Base-by-base conservation (phyloP, 495 filamentous ascomycete species). In the Penicillium desertorum region DNA sequence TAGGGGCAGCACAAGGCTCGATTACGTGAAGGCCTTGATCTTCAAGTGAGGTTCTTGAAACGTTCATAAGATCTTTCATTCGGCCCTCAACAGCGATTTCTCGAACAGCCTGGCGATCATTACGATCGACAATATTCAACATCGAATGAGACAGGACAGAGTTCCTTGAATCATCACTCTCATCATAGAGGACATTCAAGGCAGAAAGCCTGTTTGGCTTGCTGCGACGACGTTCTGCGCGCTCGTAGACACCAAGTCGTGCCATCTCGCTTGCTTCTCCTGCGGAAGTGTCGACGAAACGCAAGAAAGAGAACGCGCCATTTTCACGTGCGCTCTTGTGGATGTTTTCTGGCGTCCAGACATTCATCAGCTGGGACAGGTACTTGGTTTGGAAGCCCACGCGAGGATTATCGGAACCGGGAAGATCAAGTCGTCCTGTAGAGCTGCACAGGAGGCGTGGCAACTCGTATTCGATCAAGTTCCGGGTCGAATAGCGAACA, bases 401-500 rank as follows among this genome's bases (percentile, higher is more conserved):
- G 43, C 71, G 79, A 20, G 72, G 61, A 63, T 96, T 96, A 56
- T 86, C 82, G 10, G 83, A 80, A 5, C 94, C 90, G 29, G 92
- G 78, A 54, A 92, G 73, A 70, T 92, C 78, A 30, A 98, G 66
- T 29, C 90, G 83, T 16, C 89, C 93, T 48, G 79, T 88, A 22
- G 90, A 83, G 9, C 83, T 79, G 75, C 86, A 92, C 14, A 99
- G 73, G 10, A 96, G 77, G 9, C 86, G 83, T 23, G 94, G 94
- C 37, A 97, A 66, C 14, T 83, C 78, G 67, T 92, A 97, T 60
- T 92, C 86, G 57, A 99, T 92, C 60, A 88, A 59, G 64, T 86
- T 97, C 55, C 90, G 86, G 2, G 90, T 90, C 3, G 95, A 97
- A 62, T 98, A 98, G 8, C 79, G 86, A 22, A 97, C 85, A 36